A percentile compares a stretch with the other conserved stretches of the same genome.
Conservation (phyloP, 208 protist species). For the Strigomonas culicis region DNA sequence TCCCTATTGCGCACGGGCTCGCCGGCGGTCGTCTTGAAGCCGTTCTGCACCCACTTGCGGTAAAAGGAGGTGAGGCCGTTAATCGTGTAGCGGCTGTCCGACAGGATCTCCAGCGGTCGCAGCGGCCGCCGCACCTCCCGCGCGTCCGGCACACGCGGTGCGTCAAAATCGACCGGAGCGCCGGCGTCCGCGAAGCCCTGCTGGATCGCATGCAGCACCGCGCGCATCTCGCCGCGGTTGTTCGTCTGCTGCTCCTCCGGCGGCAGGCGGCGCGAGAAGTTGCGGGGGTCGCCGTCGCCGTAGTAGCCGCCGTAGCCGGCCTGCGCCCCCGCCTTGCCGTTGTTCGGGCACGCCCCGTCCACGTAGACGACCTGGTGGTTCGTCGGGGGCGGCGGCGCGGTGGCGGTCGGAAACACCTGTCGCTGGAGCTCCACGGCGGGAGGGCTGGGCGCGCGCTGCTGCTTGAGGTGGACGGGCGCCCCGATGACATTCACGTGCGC, state of each 20-base stretch:
- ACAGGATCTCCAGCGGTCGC: conserved; percentile 49
- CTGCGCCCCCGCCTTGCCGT: conserved; percentile 38
- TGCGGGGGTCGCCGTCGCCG: conserved; percentile 49
- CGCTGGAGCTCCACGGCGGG: not conserved
- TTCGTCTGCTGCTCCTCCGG: conserved; percentile 70
- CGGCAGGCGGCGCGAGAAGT: conserved; percentile 62
- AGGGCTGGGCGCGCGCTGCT: not conserved
- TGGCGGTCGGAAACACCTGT: not conserved
- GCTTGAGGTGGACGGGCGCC: not conserved
- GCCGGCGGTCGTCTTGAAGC: conserved; percentile 43
- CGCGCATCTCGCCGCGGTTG: conserved; percentile 77
- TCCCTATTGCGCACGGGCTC: conserved; percentile 58
- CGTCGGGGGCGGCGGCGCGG: not conserved
- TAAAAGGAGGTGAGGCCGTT: conserved; percentile 52
- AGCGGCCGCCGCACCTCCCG: conserved; percentile 18
- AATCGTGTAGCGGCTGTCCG: conserved; percentile 79
- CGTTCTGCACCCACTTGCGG: conserved; percentile 48
- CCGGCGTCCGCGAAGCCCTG: conserved; percentile 33
- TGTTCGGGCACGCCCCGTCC: conserved; percentile 77
- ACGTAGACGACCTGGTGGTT: conserved; percentile 57
- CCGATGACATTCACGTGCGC: not conserved
- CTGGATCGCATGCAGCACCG: conserved; percentile 71
- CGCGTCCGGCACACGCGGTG: conserved; percentile 7
- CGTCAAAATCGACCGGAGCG: not conserved
- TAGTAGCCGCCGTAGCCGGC: conserved; percentile 85